phyloP scores from a whole-genome alignment of 306 rosid species.

The Gastrolobium bilobum region DNA sequence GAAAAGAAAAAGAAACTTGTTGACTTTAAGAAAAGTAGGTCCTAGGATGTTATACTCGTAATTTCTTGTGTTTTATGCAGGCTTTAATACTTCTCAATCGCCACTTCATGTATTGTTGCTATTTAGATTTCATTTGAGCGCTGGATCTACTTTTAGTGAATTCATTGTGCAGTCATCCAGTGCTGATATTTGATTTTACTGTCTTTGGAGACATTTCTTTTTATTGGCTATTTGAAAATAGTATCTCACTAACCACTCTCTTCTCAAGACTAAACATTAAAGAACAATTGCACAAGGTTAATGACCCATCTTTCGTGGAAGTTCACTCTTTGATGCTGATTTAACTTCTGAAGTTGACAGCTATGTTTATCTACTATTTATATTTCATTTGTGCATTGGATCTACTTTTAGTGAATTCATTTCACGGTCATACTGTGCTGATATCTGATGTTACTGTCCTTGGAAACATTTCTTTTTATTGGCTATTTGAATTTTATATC shows the following conservation, averaged over 20 bases:
- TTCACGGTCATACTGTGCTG: slow-evolving; percentile 1
- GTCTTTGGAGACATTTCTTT: slow-evolving; percentile 12
- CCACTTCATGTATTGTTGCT: neutral
- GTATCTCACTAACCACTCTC: slow-evolving; percentile 19
- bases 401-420: slow-evolving; percentile 27
- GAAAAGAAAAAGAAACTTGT: neutral
- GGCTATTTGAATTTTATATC: slow-evolving; percentile 30
- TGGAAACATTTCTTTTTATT: slow-evolving; percentile 14
- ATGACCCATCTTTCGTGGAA: neutral
- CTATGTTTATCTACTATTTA: neutral
- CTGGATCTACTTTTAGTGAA: slow-evolving; percentile 16
- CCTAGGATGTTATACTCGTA: neutral
- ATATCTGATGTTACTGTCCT: slow-evolving; percentile 14
- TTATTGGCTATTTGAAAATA: slow-evolving; percentile 33
- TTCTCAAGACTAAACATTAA: neutral
- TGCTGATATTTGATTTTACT: slow-evolving; percentile 13
- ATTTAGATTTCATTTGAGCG: slow-evolving; percentile 17
- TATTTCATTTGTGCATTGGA: slow-evolving; percentile 5
- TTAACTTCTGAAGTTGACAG: slow-evolving; percentile 10
- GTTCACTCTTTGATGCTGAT: slow-evolving; percentile 7
- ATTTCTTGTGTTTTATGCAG: neutral
- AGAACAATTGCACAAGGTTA: slow-evolving; percentile 1
- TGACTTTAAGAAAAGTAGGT: neutral
- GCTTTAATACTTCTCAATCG: slow-evolving; percentile 23
- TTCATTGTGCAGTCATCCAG: slow-evolving; percentile 28